Evolutionary conservation across 2,329 filamentous ascomycete genomes (phyloP), one percentile per base, ranked within the genome.

Genomic region (Monosporascus cannonballus): DNA sequence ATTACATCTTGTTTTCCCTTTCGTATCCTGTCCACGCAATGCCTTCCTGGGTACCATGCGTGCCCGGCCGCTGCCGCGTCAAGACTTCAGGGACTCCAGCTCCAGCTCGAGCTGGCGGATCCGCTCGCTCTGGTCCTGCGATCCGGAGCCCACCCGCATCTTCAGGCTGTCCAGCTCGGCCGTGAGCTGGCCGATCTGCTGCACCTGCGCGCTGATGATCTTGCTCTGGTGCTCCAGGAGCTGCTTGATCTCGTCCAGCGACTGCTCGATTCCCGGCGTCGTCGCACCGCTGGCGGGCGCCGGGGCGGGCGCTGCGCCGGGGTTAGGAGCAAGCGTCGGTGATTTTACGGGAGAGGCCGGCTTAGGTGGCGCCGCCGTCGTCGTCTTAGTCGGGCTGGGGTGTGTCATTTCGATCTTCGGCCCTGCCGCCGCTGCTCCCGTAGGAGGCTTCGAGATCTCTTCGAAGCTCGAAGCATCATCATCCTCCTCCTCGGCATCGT

Each of bases 381-480:
- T 64, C 3, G 68, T 66, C 54, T 64, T 67, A n/a, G 66, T 67
- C 14, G 67, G 65, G 6, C 60, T 59, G 30, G 57, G 50, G 3
- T 60, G 56, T 45, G 57, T 62, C 8, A 60, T 51, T 50, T 64
- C 64, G 30, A 67, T 60, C 30, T 51, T 64, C 53, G 64, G 61
- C 30, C 51, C 64, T 53, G 64, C 58, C 38, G 67, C 64, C 36
- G 59, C 52, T 44, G 72, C 73, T 47, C 87, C 85, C 61, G 89
- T 86, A 11, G 81, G 73, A 20, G 90, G 89, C 66, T 90, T 90
- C 34, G 86, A 71, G 34, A 94, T 80, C 66, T 96, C 90, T 67
- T 96, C 92, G 60, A 96, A 96, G 72, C 86, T 90, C 1, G 89
- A 93, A 27, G 89, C 86, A 47, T 85, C 83, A 18, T 82, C 77